Evolutionary conservation across 257 asterid species (phyloP).

Genomic region (Solanum arcanum): DNA sequence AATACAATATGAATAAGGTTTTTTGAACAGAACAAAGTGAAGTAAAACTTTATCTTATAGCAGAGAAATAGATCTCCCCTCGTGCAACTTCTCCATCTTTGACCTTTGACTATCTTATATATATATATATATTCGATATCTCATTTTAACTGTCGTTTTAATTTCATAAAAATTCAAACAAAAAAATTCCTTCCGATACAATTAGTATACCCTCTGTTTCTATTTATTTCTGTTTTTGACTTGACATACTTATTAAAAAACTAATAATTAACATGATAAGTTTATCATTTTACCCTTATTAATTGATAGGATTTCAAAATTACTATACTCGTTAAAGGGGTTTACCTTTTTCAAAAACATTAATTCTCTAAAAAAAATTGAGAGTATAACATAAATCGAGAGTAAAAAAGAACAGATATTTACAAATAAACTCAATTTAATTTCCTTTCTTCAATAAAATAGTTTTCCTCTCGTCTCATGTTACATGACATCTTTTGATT

Average conservation of each 20-base stretch:
- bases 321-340: too few relatives aligned
- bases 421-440: neutral
- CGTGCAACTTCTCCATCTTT: conserved; percentile 24
- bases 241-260: neutral
- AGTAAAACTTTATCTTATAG: neutral
- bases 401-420: too few relatives aligned
- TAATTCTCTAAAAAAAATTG: too few relatives aligned
- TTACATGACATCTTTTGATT: neutral
- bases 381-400: too few relatives aligned
- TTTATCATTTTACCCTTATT: too few relatives aligned
- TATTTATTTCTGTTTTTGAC: too few relatives aligned
- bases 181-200: too few relatives aligned
- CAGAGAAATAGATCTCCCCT: conserved; percentile 41
- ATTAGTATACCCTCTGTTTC: fast-evolving
- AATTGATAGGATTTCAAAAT: too few relatives aligned
- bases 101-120: neutral
- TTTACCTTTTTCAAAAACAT: too few relatives aligned
- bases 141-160: neutral
- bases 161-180: too few relatives aligned
- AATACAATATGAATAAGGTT: neutral
- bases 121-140: neutral
- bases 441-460: neutral
- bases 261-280: too few relatives aligned
- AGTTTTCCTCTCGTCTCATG: neutral
- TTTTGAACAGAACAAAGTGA: conserved; percentile 28